Base-by-base conservation (phyloP, 257 asterid genomes). In the Solanum infundibuliforme region DNA sequence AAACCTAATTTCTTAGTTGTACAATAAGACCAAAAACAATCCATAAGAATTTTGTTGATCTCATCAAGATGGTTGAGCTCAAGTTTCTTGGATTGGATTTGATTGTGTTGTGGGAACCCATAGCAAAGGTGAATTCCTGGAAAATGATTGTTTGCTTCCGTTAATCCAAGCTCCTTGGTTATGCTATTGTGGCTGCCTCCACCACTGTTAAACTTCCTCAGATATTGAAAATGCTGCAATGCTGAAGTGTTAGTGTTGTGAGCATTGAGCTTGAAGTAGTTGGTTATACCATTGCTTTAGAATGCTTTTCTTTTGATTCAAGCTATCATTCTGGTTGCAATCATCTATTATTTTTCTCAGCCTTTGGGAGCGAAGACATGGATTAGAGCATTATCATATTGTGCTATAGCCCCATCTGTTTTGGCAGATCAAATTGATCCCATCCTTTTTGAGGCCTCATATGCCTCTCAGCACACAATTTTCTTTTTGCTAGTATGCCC, bases 171-270 rank as follows among this genome's bases (percentile, higher is more conserved):
- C 89, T 95, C 35, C 92, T 97, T 85, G 99, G 99, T 77, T 95
- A 97, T 92, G 94, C 94, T 89, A 92, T 95, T 87, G 94, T 97
- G 1, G 98, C 98, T 48, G 98, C 99, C 69, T 95, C 98, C 85
- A 97, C 98, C 90, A 97, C 98, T 34, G 99, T 95, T 88, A 95
- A 95, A 89, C 94, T 97, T 52, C 98, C 98, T 10, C 94, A 97
- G 98, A 97, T 97, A 90, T 90, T 95, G 41, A 95, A 93, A 92
- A 93, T 95, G 32, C 83, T 95, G 86, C 91, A 93, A 72, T 86
- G 93, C 90, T 87, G 88, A 48, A 95, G 99, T 86, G 90, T 97
- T 25, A 97, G 98, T 89, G 89, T 94, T 31, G 86, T 93, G 36
- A 90, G 98, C 86, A 95, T 95, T 87, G 98, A 97, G 91, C 98